Base-by-base conservation (phyloP, 2,329 filamentous ascomycete genomes). In the Penicillium rolfsii region DNA sequence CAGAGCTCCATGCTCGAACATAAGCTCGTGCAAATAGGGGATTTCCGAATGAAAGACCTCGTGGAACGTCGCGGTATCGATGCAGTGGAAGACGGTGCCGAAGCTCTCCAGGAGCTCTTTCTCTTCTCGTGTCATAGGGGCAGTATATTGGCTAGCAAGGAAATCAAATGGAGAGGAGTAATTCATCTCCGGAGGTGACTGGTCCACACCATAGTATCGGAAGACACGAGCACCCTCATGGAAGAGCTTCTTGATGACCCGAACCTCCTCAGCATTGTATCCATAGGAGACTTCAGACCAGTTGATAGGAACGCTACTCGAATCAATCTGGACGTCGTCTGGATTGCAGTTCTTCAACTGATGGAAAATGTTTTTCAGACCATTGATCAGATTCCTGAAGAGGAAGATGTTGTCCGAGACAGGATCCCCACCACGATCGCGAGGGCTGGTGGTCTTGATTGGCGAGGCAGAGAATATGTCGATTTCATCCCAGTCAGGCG, bases 21-120 rank as follows among this genome's bases (percentile, higher is more conserved):
- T 97, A 85, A 98, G 94, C 65, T 97, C 90, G 75, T 99, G 98
- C 40, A 99, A 86, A 76, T 92, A 91, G 40, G 94, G 94, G 62
- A 99, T 98, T 80, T 98, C 95, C 62, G 93, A 91, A 74, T 97
- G 91, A 76, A 99, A 99, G 43, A 99, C 93, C 79, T 99, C 95
- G 71, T 99, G 93, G 74, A 99, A 99, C 0, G 94, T 97, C 11
- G 96, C 95, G 1, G 95, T 95, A 73, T 99, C 95, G 65, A 99
- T 95, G 77, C 94, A 96, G 74, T 99, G 95, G 74, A 99, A 99
- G 30, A 99, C 93, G 0, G 95, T 98, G 2, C 94, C 95, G 75
- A 99, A 99, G 2, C 92, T 96, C 80, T 99, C 96, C 6, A 99
- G 83, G 8, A 99, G 84, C 57, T 99, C 95, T 75, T 99, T 99